Evolutionary conservation across 805 yeast genomes (phyloP).

Genomic region (Ogataea glucozyma): DNA sequence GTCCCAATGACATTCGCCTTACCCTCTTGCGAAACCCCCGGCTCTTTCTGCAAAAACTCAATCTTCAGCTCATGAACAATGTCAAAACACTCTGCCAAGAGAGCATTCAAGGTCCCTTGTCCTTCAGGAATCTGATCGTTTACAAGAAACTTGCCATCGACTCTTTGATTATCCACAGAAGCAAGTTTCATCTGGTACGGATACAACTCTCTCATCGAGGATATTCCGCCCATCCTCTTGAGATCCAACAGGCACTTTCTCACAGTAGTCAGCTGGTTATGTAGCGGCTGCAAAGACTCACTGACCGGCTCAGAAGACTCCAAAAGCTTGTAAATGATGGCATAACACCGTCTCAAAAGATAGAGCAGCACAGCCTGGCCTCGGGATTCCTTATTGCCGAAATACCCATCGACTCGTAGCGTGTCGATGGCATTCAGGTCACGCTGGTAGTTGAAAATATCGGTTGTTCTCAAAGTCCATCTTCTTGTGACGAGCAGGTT

Average conservation of each 20-base stretch:
- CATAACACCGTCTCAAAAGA: slow-evolving; percentile 85
- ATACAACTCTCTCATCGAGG: slow-evolving; percentile 83
- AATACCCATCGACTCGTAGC: slow-evolving; percentile 61
- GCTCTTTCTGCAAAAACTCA: slow-evolving; percentile 69
- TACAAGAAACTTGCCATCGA: slow-evolving; percentile 89
- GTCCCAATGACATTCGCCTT: slow-evolving; percentile 40
- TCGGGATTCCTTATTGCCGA: slow-evolving; percentile 42
- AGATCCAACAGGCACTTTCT: slow-evolving; percentile 87
- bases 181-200: slow-evolving; percentile 96
- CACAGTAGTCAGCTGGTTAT: slow-evolving; percentile 90
- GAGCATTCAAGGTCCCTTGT: slow-evolving; percentile 90
- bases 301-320: slow-evolving; percentile 95
- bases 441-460: slow-evolving; percentile 80
- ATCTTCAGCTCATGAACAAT: slow-evolving; percentile 86
- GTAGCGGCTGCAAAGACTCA: slow-evolving; percentile 90
- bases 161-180: slow-evolving; percentile 80
- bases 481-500: slow-evolving; percentile 87
- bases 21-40: slow-evolving; percentile 29
- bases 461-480: slow-evolving; percentile 98
- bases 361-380: slow-evolving; percentile 70
- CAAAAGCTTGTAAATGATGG: slow-evolving; percentile 81
- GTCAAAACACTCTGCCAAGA: slow-evolving; percentile 93
- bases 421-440: slow-evolving; percentile 73
- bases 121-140: slow-evolving; percentile 95
- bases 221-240: slow-evolving; percentile 89